Conservation (phyloP, 73 alveolate genomes). For the Paramecium bursaria region DNA sequence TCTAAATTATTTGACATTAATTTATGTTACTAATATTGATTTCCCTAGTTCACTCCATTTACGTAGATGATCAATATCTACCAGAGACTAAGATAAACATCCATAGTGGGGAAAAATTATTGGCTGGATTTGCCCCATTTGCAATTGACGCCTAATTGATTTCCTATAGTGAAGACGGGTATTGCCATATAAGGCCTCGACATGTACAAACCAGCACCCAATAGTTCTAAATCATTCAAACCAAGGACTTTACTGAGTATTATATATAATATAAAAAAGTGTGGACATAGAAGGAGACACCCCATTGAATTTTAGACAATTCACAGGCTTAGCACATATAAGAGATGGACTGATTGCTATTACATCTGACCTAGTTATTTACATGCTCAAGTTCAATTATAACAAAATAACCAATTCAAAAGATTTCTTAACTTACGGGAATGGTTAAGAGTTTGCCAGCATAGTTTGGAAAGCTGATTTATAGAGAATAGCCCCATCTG, state of each 20-base stretch:
- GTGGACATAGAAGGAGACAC: conserved; percentile 44
- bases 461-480: conserved; percentile 27
- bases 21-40: too few relatives aligned
- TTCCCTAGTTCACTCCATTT: too few relatives aligned
- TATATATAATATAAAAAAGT: neutral
- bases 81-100: too few relatives aligned
- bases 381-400: conserved; percentile 33
- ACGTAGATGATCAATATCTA: too few relatives aligned
- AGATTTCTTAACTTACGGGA: conserved; percentile 24
- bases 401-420: neutral
- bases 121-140: neutral
- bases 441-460: conserved; percentile 30
- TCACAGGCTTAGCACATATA: conserved; percentile 52
- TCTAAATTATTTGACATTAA: too few relatives aligned
- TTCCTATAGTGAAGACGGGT: neutral
- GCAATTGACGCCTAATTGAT: conserved; percentile 32
- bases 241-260: conserved; percentile 45
- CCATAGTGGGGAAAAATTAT: neutral
- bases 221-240: conserved; percentile 1
- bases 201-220: conserved; percentile 12
- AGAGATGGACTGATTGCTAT: conserved; percentile 58
- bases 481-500: neutral
- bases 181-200: neutral
- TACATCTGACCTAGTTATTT: conserved; percentile 4
- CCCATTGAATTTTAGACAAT: conserved; percentile 54